A percentile compares a stretch with the other conserved stretches of the same genome.
phyloP scores from a whole-genome alignment of 805 yeast genomes.

The Starmerella stellata region DNA sequence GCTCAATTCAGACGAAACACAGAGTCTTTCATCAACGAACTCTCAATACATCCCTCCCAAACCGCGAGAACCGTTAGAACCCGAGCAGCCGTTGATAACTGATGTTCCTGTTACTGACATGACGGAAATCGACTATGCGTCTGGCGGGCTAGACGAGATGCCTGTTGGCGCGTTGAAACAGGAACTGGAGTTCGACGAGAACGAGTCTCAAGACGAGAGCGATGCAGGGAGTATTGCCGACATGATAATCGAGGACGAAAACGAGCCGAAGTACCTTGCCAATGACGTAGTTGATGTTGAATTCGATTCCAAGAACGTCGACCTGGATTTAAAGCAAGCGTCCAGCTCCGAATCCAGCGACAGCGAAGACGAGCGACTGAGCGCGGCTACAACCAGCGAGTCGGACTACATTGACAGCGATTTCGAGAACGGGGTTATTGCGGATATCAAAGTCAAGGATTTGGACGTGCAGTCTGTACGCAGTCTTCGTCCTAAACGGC shows the following conservation, averaged over 20 bases:
- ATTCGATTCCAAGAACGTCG: not conserved
- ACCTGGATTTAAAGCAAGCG: not conserved
- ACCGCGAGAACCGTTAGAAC: slow-evolving; percentile 10
- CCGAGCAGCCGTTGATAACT: slow-evolving; percentile 5
- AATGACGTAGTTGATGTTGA: slow-evolving; percentile 3
- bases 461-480: slow-evolving; percentile 4
- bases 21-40: not conserved
- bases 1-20: no score
- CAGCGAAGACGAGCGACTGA: not conserved
- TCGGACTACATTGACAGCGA: slow-evolving; percentile 4
- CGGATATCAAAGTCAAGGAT: no score
- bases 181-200: slow-evolving; percentile 10
- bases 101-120: slow-evolving; percentile 8
- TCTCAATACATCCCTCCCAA: slow-evolving; percentile 3
- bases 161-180: slow-evolving; percentile 4
- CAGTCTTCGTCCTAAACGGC: slow-evolving; percentile 5
- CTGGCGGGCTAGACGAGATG: slow-evolving; percentile 3
- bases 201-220: slow-evolving; percentile 10
- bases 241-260: slow-evolving; percentile 10
- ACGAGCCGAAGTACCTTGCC: no score
- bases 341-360: not conserved
- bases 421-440: not conserved
- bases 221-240: slow-evolving; percentile 13
- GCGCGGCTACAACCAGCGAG: slow-evolving; percentile 6
- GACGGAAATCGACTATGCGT: slow-evolving; percentile 9